Base-by-base conservation (phyloP, 2,329 filamentous ascomycete genomes). In the Mycosphaerella sp. region DNA sequence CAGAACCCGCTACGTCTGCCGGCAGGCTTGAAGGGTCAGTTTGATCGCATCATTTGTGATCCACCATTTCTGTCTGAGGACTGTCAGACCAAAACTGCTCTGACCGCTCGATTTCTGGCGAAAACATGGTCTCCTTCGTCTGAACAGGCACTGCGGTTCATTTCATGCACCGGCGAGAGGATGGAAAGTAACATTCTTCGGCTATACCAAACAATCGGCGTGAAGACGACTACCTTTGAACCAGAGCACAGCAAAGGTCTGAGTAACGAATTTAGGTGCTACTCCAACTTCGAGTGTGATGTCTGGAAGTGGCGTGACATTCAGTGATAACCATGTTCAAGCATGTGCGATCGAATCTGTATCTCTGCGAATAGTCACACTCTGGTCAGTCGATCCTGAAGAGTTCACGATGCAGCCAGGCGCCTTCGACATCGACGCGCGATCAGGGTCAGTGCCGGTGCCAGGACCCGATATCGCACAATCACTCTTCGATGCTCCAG, bases 191-290 rank as follows among this genome's bases (percentile, higher is more conserved):
- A 89, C 11, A 77, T 90, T 12, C 59, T 69, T 51, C 85, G 81
- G 67, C 73, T 92, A n/a, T 91, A 91, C 68, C 73, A 74, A 45
- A 77, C 81, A 43, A 73, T 82, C 34, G 83, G 83, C 1, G 71
- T 86, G 29, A 73, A 69, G 51, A 83, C 83, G 4, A 91, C 87
- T 0, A 81, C 79, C 0, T 90, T 84, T 66, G 80, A 84, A 63
- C 83, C 84, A 3, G 74, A 77, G 59, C 88, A 92, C 65, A 77
- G 80, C n/a, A 81, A 82, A 58, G 85, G 85, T 0, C 71, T 93
- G 56, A 87, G 85, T 69, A 93, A 93, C 65, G 86, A 89, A 70
- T 93, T 90, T 67, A 79, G 81, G 65, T 90, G 85, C 69, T 92
- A 89, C 65, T 81, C 87, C 23, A 91, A 88, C 66, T 91, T 88